Evolutionary conservation across 2,329 filamentous ascomycete species (phyloP).

Genomic region (Simplicillium aogashimaense): DNA sequence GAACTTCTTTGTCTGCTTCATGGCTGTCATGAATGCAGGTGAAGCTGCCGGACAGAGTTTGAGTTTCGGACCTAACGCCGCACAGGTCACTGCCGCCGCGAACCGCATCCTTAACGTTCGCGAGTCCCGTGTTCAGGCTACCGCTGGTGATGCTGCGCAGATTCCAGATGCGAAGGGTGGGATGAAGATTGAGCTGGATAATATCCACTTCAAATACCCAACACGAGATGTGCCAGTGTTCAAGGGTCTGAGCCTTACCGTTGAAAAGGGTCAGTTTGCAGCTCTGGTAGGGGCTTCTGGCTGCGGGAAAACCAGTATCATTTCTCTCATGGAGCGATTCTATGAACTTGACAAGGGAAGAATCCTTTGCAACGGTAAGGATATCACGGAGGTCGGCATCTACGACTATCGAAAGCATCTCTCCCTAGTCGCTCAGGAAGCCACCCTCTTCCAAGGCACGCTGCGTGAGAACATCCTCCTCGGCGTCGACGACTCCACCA

Average conservation of each 20-base stretch:
- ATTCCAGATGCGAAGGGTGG: conserved; percentile 37
- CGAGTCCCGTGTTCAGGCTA: conserved; percentile 28
- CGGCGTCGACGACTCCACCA: conserved; percentile 44
- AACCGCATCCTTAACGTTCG: conserved; percentile 48
- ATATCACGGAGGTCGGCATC: conserved; percentile 49
- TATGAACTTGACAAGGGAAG: conserved; percentile 57
- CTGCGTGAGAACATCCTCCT: conserved; percentile 62
- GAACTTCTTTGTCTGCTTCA: conserved; percentile 49
- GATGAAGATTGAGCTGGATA: conserved; percentile 44
- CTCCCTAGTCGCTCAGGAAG: conserved; percentile 66
- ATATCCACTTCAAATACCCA: conserved; percentile 52
- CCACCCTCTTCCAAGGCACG: conserved; percentile 59
- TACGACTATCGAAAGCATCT: conserved; percentile 53
- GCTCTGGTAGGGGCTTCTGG: conserved; percentile 62
- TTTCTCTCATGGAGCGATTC: conserved; percentile 57
- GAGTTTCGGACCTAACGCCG: conserved; percentile 55
- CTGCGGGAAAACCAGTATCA: conserved; percentile 64
- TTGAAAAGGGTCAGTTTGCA: conserved; percentile 60
- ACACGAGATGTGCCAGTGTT: conserved; percentile 48
- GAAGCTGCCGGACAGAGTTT: conserved; percentile 59
- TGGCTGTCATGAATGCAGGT: conserved; percentile 57
- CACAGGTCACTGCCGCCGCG: conserved; percentile 47
- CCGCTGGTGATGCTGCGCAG: conserved; percentile 16
- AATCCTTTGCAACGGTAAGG: conserved; percentile 53
- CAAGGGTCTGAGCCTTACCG: conserved; percentile 49